Evolutionary conservation across 2,329 filamentous ascomycete species (phyloP), one percentile per base, ranked within the genome.

Genomic region (Tolypocladium pustulatum): DNA sequence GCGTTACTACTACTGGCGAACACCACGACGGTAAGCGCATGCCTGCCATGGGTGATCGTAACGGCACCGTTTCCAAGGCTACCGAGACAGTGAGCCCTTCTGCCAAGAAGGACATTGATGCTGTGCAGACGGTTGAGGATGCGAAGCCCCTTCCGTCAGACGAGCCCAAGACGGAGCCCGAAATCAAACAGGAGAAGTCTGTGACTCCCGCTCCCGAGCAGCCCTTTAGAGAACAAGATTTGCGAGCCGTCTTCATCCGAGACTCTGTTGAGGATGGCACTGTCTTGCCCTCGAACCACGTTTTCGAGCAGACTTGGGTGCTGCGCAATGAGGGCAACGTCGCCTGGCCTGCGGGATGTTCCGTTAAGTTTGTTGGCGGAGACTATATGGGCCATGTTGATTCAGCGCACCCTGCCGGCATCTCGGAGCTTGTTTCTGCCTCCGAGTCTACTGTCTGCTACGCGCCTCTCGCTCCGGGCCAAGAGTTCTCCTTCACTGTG

Each of bases 381-480:
- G 93, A 97, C 72, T 91, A 93, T 75, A 97, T 99, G 94, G 90
- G 95, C 66, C 89, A 92, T 65, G 82, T 96, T 58, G 90, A 96
- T 71, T 85, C 88, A 56, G 82, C 81, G 61, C 89, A 89, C 67
- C 89, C 91, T 30, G 86, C 88, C n/a, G 89, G 88, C 65, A 84
- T 91, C 59, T 81, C 82, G 43, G 86, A 92, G 65, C 85, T 97
- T 59, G 82, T 86, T 41, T 85, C 85, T 38, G 91, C 92, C 57
- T 90, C 86, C 58, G 88, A 94, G 77, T 96, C 90, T 69, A 94
- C 91, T 57, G 81, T 89, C 58, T 85, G 90, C 71, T 82, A 84
- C 61, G 78, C 81, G 32, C 75, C 86, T 25, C 80, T 97, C 43
- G 80, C 83, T 57, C 85, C 89, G 41, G 91, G 90, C 36, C 82